Evolutionary conservation across 805 yeast species (phyloP).

Genomic region (Tetrapisispora fleetii): DNA sequence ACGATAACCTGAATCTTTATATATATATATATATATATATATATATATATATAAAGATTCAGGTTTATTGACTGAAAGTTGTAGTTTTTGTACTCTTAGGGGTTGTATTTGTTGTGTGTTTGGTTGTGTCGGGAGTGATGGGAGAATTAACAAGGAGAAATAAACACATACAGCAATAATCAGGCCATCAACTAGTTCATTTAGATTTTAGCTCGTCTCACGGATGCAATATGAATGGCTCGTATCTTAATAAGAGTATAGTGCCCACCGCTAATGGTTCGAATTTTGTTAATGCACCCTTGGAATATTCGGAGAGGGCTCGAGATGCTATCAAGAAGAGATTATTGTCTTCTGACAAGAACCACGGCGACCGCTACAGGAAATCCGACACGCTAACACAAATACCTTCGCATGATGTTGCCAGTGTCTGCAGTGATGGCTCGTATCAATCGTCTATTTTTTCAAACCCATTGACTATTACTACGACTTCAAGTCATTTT

Average conservation of each 20-base stretch:
- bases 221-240: background rate
- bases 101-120: too few species aligned
- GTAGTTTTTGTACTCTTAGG: too few species aligned
- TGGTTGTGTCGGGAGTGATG: too few species aligned
- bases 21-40: too few species aligned
- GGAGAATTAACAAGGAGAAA: too few species aligned
- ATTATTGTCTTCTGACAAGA: slow-evolving; percentile 8
- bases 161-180: background rate
- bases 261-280: slow-evolving; percentile 2
- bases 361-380: background rate
- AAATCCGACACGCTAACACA: background rate
- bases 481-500: slow-evolving; percentile 1
- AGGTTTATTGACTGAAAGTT: too few species aligned
- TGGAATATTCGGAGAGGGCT: slow-evolving; percentile 29
- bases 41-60: too few species aligned
- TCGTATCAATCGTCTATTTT: slow-evolving; percentile 4
- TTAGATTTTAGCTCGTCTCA: background rate
- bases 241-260: background rate
- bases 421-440: background rate
- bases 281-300: slow-evolving; percentile 28
- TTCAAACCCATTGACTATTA: slow-evolving; percentile 18
- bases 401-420: background rate
- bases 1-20: too few species aligned
- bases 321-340: slow-evolving; percentile 28
- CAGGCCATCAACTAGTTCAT: too few species aligned